Conservation (phyloP, 2,329 filamentous ascomycete species). For the Fulvia fulva region DNA sequence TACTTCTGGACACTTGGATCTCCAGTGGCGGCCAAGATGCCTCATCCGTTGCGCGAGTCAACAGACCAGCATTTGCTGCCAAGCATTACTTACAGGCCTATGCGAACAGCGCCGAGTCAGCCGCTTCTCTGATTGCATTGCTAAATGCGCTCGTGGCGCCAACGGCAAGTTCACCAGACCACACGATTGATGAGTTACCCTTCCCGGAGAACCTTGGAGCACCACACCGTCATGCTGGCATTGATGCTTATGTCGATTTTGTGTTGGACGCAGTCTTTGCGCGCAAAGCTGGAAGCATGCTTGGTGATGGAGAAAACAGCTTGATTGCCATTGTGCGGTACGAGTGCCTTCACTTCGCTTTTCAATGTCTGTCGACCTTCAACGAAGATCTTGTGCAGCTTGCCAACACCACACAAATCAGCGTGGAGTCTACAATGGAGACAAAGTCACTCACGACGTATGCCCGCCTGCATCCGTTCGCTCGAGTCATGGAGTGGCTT, state of each 20-base stretch:
- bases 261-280: conserved; percentile 67
- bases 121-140: conserved; percentile 76
- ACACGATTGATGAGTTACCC: conserved; percentile 68
- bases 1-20: conserved; percentile 73
- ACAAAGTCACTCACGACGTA: conserved; percentile 75
- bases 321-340: conserved; percentile 58
- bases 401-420: conserved; percentile 71
- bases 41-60: conserved; percentile 13
- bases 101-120: conserved; percentile 29
- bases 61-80: conserved; percentile 20
- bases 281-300: conserved; percentile 50
- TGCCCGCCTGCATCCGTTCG: conserved; percentile 84
- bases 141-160: conserved; percentile 69
- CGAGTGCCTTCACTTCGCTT: conserved; percentile 78
- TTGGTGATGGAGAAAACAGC: conserved; percentile 64
- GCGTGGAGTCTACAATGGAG: conserved; percentile 70
- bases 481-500: conserved; percentile 95
- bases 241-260: conserved; percentile 91
- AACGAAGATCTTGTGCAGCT: conserved; percentile 90
- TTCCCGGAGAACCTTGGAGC: conserved; percentile 84
- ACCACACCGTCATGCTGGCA: conserved; percentile 73
- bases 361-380: conserved; percentile 75
- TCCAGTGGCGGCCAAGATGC: conserved; percentile 45
- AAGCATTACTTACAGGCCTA: conserved; percentile 31
- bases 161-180: conserved; percentile 54